Conservation (phyloP, 805 yeast species). For the Candida nitratophila region DNA sequence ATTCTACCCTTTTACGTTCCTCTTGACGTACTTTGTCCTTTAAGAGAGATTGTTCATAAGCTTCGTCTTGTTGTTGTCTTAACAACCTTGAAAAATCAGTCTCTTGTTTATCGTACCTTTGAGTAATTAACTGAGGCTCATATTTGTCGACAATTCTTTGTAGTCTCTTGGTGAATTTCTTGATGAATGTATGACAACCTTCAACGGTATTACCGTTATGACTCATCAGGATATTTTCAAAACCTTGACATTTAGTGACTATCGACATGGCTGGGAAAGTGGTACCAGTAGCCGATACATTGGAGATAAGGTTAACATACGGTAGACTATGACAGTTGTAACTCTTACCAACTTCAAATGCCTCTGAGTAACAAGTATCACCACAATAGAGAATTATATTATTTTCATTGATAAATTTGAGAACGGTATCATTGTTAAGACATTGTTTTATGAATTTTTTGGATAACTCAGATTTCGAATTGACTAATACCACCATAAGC, state of each 20-base stretch:
- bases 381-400: constrained; percentile 58
- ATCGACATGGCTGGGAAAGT: constrained; percentile 43
- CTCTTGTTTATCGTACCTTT: constrained; percentile 55
- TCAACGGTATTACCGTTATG: constrained; percentile 4
- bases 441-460: constrained; percentile 35
- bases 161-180: constrained; percentile 28
- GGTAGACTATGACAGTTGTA: constrained; percentile 51
- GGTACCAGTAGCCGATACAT: constrained; percentile 45
- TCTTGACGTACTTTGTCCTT: constrained; percentile 49
- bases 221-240: constrained; percentile 12
- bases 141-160: constrained; percentile 42
- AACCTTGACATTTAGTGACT: constrained; percentile 35
- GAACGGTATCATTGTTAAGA: constrained; percentile 37
- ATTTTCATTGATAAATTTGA: constrained; percentile 30
- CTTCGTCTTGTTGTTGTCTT: constrained; percentile 58
- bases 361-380: constrained; percentile 55
- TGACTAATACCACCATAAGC: constrained; percentile 46
- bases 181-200: constrained; percentile 5
- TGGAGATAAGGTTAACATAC: constrained; percentile 44
- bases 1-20: constrained; percentile 28
- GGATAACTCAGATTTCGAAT: constrained; percentile 36
- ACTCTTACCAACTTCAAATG: constrained; percentile 55
- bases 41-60: constrained; percentile 53
- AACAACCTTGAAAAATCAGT: constrained; percentile 49
- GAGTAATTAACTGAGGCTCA: constrained; percentile 53